Conservation (phyloP, 208 protist species). For the Trypanosoma brucei region DNA sequence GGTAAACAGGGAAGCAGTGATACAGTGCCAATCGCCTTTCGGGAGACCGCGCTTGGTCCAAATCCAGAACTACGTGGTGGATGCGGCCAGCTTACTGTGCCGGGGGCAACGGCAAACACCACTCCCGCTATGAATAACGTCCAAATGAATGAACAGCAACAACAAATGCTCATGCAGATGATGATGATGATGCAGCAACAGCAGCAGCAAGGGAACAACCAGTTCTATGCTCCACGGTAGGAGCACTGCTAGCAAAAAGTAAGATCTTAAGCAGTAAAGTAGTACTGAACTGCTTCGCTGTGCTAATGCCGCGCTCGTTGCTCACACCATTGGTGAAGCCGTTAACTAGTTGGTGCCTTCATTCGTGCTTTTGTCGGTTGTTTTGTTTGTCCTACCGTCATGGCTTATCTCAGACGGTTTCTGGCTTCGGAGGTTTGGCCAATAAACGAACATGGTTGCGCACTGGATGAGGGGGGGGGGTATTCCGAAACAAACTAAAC, state of each 20-base stretch:
- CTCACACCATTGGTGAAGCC: too few relatives aligned
- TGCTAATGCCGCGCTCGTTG: too few relatives aligned
- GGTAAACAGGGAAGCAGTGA: slow-evolving; percentile 29
- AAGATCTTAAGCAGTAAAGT: neutral
- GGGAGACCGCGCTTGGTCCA: slow-evolving; percentile 3
- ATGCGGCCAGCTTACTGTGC: neutral
- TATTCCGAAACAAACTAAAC: too few relatives aligned
- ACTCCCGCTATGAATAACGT: neutral
- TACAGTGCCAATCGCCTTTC: slow-evolving; percentile 3
- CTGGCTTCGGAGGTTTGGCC: too few relatives aligned
- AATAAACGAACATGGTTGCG: too few relatives aligned
- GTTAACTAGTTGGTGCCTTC: too few relatives aligned
- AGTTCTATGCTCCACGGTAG: neutral
- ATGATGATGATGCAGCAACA: slow-evolving; percentile 26
- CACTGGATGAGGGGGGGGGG: too few relatives aligned
- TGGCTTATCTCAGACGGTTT: too few relatives aligned
- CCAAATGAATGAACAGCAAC: slow-evolving; percentile 5
- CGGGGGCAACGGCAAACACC: neutral
- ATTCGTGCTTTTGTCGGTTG: too few relatives aligned
- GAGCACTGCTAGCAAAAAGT: neutral
- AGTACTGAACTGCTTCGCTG: too few relatives aligned
- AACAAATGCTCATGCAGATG: slow-evolving; percentile 33
- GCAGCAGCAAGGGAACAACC: slow-evolving; percentile 18
- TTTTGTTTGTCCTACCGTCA: too few relatives aligned
- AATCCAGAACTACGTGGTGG: neutral